These are phyloP conservation scores for Naumovozyma dairenensis DNA, from an alignment of 805 yeast species.

Conservation along the genomic window DNA sequence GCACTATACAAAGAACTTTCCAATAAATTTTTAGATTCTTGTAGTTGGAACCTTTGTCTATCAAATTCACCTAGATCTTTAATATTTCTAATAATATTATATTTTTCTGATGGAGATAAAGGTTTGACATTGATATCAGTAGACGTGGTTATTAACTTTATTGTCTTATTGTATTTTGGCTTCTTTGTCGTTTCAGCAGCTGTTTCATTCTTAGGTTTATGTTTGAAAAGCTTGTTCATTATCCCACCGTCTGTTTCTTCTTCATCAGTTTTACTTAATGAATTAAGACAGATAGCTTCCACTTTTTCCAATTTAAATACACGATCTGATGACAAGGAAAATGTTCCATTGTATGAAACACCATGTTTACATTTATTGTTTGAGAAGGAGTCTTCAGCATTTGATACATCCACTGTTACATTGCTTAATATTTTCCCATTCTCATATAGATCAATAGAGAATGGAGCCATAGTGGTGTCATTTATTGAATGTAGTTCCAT, in stretches of 20 bases:
- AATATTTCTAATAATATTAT: constrained; percentile 39
- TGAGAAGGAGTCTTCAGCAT: constrained; percentile 28
- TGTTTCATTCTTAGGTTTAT: neutral
- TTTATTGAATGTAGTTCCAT: constrained; percentile 30
- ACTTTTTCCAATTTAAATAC: constrained; percentile 39
- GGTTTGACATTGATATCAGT: constrained; percentile 38
- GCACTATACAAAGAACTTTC: constrained; percentile 68
- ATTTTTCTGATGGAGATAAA: constrained; percentile 38
- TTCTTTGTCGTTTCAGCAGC: neutral
- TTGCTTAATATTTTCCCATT: constrained; percentile 13
- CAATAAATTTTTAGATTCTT: constrained; percentile 53
- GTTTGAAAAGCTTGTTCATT: neutral
- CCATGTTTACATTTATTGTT: constrained; percentile 32
- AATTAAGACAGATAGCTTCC: constrained; percentile 34
- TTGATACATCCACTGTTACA: constrained; percentile 7
- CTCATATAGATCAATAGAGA: constrained; percentile 30
- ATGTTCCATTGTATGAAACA: constrained; percentile 32
- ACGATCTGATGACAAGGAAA: constrained; percentile 40
- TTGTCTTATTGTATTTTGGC: neutral
- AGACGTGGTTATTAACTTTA: neutral
- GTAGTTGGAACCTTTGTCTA: constrained; percentile 39
- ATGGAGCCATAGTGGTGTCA: constrained; percentile 20
- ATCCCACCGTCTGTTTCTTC: neutral
- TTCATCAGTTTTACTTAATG: constrained; percentile 16
- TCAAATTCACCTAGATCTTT: constrained; percentile 45